Base-by-base conservation (phyloP, 2,329 filamentous ascomycete species). In the Xylariaceae sp. region DNA sequence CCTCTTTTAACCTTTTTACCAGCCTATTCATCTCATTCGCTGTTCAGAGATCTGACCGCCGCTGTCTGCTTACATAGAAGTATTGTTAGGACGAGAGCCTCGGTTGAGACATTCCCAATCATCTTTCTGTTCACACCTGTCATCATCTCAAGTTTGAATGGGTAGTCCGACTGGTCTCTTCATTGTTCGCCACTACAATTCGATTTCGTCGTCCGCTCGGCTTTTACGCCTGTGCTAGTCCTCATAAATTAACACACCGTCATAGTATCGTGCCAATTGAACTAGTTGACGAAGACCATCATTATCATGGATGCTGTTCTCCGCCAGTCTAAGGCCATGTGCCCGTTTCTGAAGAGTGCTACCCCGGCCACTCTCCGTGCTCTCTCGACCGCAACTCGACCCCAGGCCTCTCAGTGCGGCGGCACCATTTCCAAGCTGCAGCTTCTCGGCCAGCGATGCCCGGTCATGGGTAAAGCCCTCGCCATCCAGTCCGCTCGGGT, bases 401-500 rank as follows among this genome's bases (percentile, higher is more conserved):
- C 83, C 64, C 83, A 85, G 72, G 81, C 68, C 58, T 89, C 88
- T 48, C 88, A 87, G 52, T 89, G 92, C 67, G 93, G 92, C 63
- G 91, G 92, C 68, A 91, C 91, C 75, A 96, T 97, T 85, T 96
- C 92, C 69, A 97, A 96, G 77, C 83, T 99, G 67, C 94, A 97
- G 80, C 85, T 94, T 64, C 86, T 96, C 69, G 94, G 91, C 67
- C 88, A 92, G 70, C 91, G 93, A 73, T 99, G 94, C 83, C 94
- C 94, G 54, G 88, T 99, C 74, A 99, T 99, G 94, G 93, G 92
- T 74, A 96, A 97, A 82, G 94, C 94, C 35, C 84, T 99, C 72
- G 89, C 91, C 57, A 87, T 97, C 32, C 93, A 97, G 81, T 83
- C 83, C 39, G 80, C 84, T 59, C 81, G 81, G 69, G 72, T 78